These are phyloP conservation scores for Xylaria flabelliformis DNA, from an alignment of 495 filamentous ascomycete species.

Conservation along the genomic window DNA sequence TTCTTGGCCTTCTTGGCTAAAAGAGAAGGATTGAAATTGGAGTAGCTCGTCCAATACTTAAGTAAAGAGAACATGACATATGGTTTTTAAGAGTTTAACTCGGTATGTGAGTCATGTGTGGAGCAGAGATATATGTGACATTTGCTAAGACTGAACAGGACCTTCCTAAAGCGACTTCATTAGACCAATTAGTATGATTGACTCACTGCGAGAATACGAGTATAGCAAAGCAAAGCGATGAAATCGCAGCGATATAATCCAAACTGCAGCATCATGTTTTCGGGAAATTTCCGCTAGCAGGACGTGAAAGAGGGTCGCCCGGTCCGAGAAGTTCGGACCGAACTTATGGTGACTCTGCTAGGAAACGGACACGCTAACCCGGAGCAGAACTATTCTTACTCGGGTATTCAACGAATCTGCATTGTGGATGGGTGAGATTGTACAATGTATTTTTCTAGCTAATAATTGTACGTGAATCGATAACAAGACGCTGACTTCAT, in stretches of 20 bases:
- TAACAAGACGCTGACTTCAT: too few species aligned
- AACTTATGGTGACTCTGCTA: not conserved
- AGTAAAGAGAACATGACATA: not conserved
- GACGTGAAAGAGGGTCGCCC: not conserved
- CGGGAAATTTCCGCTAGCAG: not conserved
- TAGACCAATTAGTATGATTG: not conserved
- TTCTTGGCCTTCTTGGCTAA: not conserved
- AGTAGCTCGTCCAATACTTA: not conserved
- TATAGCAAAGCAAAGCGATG: not conserved
- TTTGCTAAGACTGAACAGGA: not conserved
- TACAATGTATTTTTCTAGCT: not conserved
- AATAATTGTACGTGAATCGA: not conserved
- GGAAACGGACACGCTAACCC: not conserved
- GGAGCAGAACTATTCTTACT: not conserved
- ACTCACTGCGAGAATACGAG: not conserved
- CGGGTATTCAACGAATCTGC: not conserved
- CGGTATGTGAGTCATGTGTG: slow-evolving; percentile 5
- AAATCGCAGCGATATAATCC: not conserved
- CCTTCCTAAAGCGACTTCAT: slow-evolving; percentile 7
- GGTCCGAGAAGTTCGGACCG: not conserved
- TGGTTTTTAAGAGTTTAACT: not conserved
- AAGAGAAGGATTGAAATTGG: not conserved
- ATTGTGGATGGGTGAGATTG: not conserved
- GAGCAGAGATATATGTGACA: not conserved
- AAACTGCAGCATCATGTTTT: not conserved